These are phyloP conservation scores for Herpetospermum pedunculosum DNA, from an alignment of 306 rosid genomes.

Conservation along the genomic window DNA sequence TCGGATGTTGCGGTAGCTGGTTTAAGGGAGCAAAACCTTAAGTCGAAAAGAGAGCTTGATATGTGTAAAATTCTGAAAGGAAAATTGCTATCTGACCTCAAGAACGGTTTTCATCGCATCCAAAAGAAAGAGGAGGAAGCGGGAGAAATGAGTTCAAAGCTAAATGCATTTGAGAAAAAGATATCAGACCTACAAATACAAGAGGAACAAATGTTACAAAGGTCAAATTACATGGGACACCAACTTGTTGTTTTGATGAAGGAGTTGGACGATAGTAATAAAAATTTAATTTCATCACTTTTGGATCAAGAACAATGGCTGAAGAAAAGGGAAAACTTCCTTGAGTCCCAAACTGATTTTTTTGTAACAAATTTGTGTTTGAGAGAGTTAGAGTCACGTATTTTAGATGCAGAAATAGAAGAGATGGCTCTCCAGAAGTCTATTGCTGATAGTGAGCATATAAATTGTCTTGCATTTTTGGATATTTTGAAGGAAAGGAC, in stretches of 20 bases:
- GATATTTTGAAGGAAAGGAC: conserved; percentile 48
- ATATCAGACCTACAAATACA: conserved; percentile 67
- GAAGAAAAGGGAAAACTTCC: conserved; percentile 32
- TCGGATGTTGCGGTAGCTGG: conserved; percentile 53
- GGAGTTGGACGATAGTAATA: conserved; percentile 56
- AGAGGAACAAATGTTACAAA: conserved; percentile 70
- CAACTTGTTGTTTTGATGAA: conserved; percentile 63
- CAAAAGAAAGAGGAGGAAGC: conserved; percentile 67
- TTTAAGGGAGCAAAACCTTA: conserved; percentile 62
- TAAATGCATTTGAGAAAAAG: conserved; percentile 46
- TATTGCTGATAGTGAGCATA: conserved; percentile 32
- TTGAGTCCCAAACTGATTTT: conserved; percentile 45
- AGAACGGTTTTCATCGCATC: conserved; percentile 59
- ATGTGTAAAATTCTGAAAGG: conserved; percentile 67
- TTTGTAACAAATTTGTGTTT: conserved; percentile 40
- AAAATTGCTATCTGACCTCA: conserved; percentile 72
- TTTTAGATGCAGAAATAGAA: conserved; percentile 41
- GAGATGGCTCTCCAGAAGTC: conserved; percentile 27
- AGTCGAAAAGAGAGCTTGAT: conserved; percentile 69
- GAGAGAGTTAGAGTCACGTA: conserved; percentile 59
- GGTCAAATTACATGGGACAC: conserved; percentile 71
- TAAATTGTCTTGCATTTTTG: conserved; percentile 17
- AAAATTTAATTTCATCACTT: conserved; percentile 33
- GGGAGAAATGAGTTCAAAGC: conserved; percentile 47
- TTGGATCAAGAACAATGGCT: conserved; percentile 48